phyloP scores from a whole-genome alignment of 2,329 filamentous ascomycete species.

The Fusarium foetens region DNA sequence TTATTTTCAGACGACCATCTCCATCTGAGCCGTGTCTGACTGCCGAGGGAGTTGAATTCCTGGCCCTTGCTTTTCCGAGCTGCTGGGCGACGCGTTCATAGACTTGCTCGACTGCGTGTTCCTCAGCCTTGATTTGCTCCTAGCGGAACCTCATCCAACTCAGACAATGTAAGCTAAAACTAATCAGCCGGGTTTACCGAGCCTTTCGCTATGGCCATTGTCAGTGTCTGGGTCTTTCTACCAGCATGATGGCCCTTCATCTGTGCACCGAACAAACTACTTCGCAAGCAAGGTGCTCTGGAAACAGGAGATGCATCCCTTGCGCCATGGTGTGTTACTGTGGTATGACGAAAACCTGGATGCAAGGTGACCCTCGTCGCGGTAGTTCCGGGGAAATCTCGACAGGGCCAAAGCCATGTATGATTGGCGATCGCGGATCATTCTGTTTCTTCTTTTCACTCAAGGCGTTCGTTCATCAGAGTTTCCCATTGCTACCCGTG shows the following conservation, averaged over 20 bases:
- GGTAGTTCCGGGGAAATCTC: constrained; percentile 40
- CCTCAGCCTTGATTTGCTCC: constrained; percentile 17
- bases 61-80: constrained; percentile 36
- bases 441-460: constrained; percentile 10
- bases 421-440: constrained; percentile 30
- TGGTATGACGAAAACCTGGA: background rate
- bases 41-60: constrained; percentile 6
- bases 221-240: background rate
- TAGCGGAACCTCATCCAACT: background rate
- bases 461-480: constrained; percentile 2
- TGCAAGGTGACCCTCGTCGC: constrained; percentile 39
- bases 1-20: background rate
- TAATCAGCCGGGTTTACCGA: constrained; percentile 33
- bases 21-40: background rate
- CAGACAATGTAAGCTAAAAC: constrained; percentile 6
- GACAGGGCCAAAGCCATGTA: background rate
- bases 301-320: constrained; percentile 21
- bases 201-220: constrained; percentile 1
- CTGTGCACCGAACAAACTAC: background rate
- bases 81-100: constrained; percentile 1
- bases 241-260: background rate
- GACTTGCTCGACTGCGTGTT: background rate
- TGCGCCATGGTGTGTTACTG: background rate
- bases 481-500: background rate
- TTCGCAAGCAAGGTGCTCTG: constrained; percentile 23